A percentile compares a stretch with the other conserved stretches of the same genome.
Conservation (phyloP, 352 stramenopile species). For the Globisporangium yorkense region DNA sequence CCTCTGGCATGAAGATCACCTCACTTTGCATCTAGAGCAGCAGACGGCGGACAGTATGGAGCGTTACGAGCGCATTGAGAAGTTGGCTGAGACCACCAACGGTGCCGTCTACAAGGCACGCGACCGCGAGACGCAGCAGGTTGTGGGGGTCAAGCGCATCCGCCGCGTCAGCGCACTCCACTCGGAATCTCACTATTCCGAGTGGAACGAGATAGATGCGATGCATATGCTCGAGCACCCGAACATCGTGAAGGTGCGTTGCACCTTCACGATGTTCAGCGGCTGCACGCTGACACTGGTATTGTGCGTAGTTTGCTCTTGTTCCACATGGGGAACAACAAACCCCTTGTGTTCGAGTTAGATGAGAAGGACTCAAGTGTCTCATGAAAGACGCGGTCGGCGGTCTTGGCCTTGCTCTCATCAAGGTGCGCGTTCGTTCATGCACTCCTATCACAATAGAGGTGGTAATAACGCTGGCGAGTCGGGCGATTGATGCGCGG, state of each 20-base stretch:
- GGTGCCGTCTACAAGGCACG: constrained; percentile 96
- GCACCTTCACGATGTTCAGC: too few relatives aligned
- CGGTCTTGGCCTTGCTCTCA: constrained; percentile 42
- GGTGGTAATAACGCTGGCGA: not conserved
- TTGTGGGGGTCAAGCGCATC: constrained; percentile 96
- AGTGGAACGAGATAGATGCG: constrained; percentile 91
- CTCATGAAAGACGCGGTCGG: constrained; percentile 90
- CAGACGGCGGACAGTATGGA: constrained; percentile 42
- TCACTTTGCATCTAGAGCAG: too few relatives aligned
- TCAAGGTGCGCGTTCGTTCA: constrained; percentile 36
- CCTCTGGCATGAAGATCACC: too few relatives aligned
- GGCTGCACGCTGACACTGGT: not conserved
- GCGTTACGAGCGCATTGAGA: constrained; percentile 91
- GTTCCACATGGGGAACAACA: constrained; percentile 92
- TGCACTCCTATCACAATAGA: not conserved
- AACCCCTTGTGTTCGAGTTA: constrained; percentile 99
- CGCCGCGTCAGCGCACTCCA: constrained; percentile 87
- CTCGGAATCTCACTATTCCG: too few relatives aligned
- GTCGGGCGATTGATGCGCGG: not conserved
- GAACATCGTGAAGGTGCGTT: constrained; percentile 94
- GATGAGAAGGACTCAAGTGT: constrained; percentile 97
- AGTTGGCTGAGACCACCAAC: constrained; percentile 93
- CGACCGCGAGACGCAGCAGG: constrained; percentile 87
- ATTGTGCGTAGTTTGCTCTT: constrained; percentile 69
- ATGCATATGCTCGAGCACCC: constrained; percentile 96